Evolutionary conservation across 2,329 filamentous ascomycete species (phyloP).

Genomic region (Ophiobolus disseminans): DNA sequence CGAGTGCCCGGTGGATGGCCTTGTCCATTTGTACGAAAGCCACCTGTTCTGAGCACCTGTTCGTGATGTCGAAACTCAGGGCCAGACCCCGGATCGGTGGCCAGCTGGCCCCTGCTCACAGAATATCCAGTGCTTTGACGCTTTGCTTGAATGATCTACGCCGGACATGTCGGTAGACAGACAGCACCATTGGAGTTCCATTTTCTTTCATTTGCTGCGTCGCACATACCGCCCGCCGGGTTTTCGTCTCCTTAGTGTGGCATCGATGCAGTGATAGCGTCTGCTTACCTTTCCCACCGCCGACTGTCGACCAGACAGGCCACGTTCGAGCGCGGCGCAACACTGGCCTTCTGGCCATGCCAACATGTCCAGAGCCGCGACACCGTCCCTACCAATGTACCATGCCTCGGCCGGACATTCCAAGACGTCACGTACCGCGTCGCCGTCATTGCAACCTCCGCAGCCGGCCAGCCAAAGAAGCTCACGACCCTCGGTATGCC

Average conservation of each 20-base stretch:
- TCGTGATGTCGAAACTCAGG: constrained; percentile 10
- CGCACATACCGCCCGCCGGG: neutral
- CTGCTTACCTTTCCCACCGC: constrained; percentile 4
- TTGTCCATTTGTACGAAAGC: neutral
- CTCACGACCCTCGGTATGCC: constrained; percentile 39
- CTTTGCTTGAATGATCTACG: constrained; percentile 27
- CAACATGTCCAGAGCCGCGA: constrained; percentile 68
- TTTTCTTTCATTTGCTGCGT: constrained; percentile 1
- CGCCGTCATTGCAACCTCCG: constrained; percentile 41
- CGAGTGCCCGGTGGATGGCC: neutral
- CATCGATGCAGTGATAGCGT: constrained; percentile 34
- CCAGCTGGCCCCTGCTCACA: constrained; percentile 20
- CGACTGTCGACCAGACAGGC: constrained; percentile 27
- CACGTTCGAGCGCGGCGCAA: constrained; percentile 43
- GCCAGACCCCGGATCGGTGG: constrained; percentile 18
- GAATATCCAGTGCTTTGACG: constrained; percentile 30
- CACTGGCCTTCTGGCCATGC: constrained; percentile 53
- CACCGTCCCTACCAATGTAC: constrained; percentile 65
- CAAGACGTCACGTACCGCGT: constrained; percentile 34
- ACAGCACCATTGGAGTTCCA: constrained; percentile 4
- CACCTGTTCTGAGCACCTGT: neutral
- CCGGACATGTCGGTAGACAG: constrained; percentile 17
- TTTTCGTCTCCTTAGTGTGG: constrained; percentile 2
- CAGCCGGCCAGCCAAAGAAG: constrained; percentile 34
- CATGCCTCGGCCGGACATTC: constrained; percentile 52